Base-by-base conservation (phyloP, 2,329 filamentous ascomycete species). In the Didymella segeticola region DNA sequence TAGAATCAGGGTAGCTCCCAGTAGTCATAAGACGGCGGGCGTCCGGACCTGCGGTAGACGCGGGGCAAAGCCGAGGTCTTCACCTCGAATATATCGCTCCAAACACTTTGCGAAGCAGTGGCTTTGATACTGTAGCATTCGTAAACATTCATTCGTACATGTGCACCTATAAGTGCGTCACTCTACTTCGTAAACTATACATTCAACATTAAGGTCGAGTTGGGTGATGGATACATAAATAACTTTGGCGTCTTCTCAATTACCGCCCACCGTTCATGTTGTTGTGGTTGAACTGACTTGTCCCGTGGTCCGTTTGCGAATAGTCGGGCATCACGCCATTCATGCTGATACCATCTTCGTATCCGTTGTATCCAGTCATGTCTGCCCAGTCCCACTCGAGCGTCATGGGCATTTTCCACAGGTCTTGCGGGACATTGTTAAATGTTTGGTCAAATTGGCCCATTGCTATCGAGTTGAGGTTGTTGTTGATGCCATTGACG, bases 331-430 rank as follows among this genome's bases (percentile, higher is more conserved):
- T 55, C 1, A 75, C 72, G 9, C 72, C 72, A 36, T 73, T 75
- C 71, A 74, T 75, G 15, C 65, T 67, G 20, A 75, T 74, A 3
- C 72, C 69, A 20, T 75, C 73, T 46, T 75, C 73, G 23, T 70
- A 73, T 2, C 68, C 70, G 1, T 60, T 61, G 27, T 69, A 72
- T 1, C 72, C 64, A 5, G 73, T 75, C 75, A 79, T 76, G 43
- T 82, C 80, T 2, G 78, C 84, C 87, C 87, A 90, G 61, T 89
- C 91, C 92, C 93, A 97, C 71, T 98, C 93, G 19, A 98, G 82
- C 2, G 91, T 96, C 88, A 96, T 96, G 1, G 93, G 93, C 85
- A 98, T 88, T 73, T 93, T 89, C 86, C 95, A 99, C 22, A 98
- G 77, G 75, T 98, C 95, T 66, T 93, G 91, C 4, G 95, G 93